These are phyloP conservation scores for Fusarium sambucinum DNA, from an alignment of 2,329 filamentous ascomycete genomes.

Conservation along the genomic window DNA sequence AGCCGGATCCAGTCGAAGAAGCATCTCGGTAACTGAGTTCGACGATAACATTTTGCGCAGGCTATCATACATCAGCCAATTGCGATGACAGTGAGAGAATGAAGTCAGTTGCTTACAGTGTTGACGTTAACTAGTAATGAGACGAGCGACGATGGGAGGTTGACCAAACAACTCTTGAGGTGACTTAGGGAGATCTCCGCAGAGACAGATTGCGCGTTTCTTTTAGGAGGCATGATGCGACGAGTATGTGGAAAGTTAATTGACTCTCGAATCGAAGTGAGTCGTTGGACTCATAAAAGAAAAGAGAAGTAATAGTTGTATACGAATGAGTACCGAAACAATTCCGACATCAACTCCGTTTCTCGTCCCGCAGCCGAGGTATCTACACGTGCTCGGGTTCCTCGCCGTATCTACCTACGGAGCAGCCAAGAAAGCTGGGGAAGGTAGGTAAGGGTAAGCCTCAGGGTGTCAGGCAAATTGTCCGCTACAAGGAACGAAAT, in stretches of 20 bases:
- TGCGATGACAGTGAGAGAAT: neutral
- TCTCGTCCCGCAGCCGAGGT: constrained; percentile 50
- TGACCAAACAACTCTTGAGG: constrained; percentile 94
- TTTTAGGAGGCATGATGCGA: constrained; percentile 61
- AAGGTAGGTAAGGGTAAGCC: no score
- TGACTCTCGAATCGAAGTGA: constrained; percentile 10
- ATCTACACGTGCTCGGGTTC: constrained; percentile 53
- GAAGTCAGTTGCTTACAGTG: constrained; percentile 70
- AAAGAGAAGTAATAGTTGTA: constrained; percentile 25
- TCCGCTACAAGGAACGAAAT: no score
- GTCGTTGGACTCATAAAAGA: constrained; percentile 1
- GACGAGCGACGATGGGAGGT: constrained; percentile 87
- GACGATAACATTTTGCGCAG: constrained; percentile 95
- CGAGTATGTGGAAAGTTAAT: neutral
- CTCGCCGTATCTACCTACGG: constrained; percentile 36
- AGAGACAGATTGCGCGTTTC: constrained; percentile 72
- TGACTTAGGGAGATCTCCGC: constrained; percentile 89
- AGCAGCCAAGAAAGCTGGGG: no score
- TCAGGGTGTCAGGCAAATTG: no score
- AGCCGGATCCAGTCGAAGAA: constrained; percentile 60
- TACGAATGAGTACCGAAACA: constrained; percentile 34
- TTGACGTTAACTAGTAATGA: constrained; percentile 89
- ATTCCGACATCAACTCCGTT: constrained; percentile 38
- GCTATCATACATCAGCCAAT: constrained; percentile 60
- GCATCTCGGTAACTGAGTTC: constrained; percentile 80